Base-by-base conservation (phyloP, 208 protist genomes). In the Herpetomonas samuelpessoai region DNA sequence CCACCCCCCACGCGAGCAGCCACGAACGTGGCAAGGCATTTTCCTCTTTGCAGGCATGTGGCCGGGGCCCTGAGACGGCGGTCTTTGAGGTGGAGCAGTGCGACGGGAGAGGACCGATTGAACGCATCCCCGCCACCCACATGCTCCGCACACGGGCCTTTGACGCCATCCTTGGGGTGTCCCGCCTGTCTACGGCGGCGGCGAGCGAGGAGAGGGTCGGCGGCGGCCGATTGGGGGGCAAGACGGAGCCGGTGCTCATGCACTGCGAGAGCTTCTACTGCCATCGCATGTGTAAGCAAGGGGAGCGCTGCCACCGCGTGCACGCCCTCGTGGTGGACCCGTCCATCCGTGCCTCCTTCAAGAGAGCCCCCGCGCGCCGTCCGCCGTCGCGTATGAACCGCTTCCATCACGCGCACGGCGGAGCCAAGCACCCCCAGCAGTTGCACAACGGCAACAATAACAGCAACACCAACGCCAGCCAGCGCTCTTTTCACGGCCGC, bases 241-340 rank as follows among this genome's bases (percentile, higher is more conserved):
- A 74, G 44, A 65, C 54, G 16, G 67, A 44, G 25, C 54, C 62
- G 24, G 58, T 61, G 26, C 61, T 78, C 19, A 60, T 62, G 18
- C 63, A 70, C 19, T 83, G 77, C 62, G 68, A 51, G 44, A 55
- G 76, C 49, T 83, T 68, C 65, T 65, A 76, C 47, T 38, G 52
- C 16, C 62, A 66, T 47, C 71, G 71, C 38, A 73, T 71, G 26
- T 83, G 77, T 48, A 74, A 68, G 45, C 55, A 35, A 19, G 77
- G 77, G 2, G 67, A 79, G 50, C 62, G 54, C 26, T 83, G 77
- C 68, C 62, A 62, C 46, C 66, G 55, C 54, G 47, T 78, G n/a
- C 77, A 83, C 52, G 63, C 66, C 9, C 28, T 79, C 18, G 68
- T 51, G 61, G 52, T 83, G 21, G 77, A 83, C 61, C 58, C 67